These are phyloP conservation scores for Ogataea parapolymorpha DNA, from an alignment of 805 yeast species.

Conservation along the genomic window DNA sequence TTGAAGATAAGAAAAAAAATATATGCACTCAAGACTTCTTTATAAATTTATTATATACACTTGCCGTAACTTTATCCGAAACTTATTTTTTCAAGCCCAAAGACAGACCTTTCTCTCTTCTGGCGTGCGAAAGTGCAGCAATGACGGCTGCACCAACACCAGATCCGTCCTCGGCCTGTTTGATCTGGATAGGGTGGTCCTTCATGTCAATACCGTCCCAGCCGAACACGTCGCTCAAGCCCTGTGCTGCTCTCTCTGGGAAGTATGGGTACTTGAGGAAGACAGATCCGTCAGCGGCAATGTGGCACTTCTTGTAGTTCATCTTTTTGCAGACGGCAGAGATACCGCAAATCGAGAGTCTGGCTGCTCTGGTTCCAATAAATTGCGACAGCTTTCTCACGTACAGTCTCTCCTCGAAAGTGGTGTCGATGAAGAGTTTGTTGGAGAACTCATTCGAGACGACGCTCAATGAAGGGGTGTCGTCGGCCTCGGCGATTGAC, in stretches of 20 bases:
- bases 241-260: slow-evolving; percentile 90
- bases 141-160: slow-evolving; percentile 99
- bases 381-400: slow-evolving; percentile 80
- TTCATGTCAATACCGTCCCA: slow-evolving; percentile 51
- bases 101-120: slow-evolving; percentile 67
- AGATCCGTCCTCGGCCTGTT: slow-evolving; percentile 96
- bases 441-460: slow-evolving; percentile 63
- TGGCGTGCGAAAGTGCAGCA: slow-evolving; percentile 87
- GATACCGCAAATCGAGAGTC: slow-evolving; percentile 93
- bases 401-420: slow-evolving; percentile 77
- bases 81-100: slow-evolving; percentile 44
- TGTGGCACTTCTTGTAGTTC: slow-evolving; percentile 71
- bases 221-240: slow-evolving; percentile 84
- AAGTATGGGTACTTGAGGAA: slow-evolving; percentile 91
- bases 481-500: slow-evolving; percentile 84
- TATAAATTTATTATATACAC: slow-evolving; percentile 2
- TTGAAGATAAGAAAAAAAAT: slow-evolving; percentile 5
- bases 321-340: slow-evolving; percentile 94
- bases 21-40: background rate
- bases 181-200: slow-evolving; percentile 79
- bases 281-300: slow-evolving; percentile 98
- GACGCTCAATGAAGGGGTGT: slow-evolving; percentile 78
- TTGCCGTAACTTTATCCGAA: slow-evolving; percentile 1
- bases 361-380: slow-evolving; percentile 91
- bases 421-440: slow-evolving; percentile 61